A percentile compares a stretch with the other conserved stretches of the same genome.
Conservation (phyloP, 2,329 filamentous ascomycete species). For the Fusarium sp. region DNA sequence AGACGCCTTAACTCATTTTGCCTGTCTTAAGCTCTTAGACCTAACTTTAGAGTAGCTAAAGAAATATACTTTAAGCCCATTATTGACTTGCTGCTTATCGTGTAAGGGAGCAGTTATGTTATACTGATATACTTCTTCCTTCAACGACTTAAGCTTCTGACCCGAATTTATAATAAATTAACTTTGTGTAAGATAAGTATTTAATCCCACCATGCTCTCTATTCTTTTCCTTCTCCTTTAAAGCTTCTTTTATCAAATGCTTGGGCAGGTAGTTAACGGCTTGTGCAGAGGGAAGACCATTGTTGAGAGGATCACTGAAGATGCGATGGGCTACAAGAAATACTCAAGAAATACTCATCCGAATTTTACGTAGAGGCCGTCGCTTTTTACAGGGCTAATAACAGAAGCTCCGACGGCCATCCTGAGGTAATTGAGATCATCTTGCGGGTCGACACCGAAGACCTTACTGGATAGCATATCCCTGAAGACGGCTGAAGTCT, state of each 20-base stretch:
- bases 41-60: no score
- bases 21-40: no score
- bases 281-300: not conserved
- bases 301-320: not conserved
- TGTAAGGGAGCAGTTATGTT: no score
- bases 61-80: no score
- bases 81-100: no score
- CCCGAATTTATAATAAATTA: no score
- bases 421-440: not conserved
- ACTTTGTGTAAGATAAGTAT: no score
- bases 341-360: not conserved
- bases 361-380: not conserved
- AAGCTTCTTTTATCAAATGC: not conserved
- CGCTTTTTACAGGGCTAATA: not conserved
- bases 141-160: no score
- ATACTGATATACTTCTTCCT: no score
- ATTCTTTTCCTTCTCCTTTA: no score
- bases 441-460: not conserved
- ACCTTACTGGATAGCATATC: not conserved
- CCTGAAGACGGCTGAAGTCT: rapidly evolving
- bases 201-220: no score
- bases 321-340: not conserved
- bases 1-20: no score
- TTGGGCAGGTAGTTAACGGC: not conserved
- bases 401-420: not conserved